Base-by-base conservation (phyloP, 2,329 filamentous ascomycete species). In the Chalaropsis ovoidea region DNA sequence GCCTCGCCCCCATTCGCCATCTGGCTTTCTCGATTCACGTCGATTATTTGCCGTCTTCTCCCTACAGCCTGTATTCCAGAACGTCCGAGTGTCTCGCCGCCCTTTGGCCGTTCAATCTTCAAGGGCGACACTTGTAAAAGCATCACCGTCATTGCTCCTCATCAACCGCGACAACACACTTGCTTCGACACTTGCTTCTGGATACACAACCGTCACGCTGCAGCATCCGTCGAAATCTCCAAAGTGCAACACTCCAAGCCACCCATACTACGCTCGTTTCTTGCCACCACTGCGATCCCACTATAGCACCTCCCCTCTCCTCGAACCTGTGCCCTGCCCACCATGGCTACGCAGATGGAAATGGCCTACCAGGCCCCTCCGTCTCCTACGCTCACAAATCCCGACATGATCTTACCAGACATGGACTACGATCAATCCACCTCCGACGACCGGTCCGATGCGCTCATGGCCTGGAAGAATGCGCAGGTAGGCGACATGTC, bases 371-470 rank as follows among this genome's bases (percentile, higher is more conserved):
- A 77, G 19, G 73, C 79, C 56, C 86, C 88, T 69, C 85, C 84
- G 13, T 95, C 90, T 67, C 92, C 92, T 60, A 95, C 92, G 1
- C 79, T 96, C 71, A 95, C 90, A 65, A 95, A 96, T 75, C 90
- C 91, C 63, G 92, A 95, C 74, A 92, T 96, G 90, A 95, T 96
- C 71, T 78, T 96, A 63, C 92, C 92, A 68, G 86, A 88, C 73
- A 85, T 86, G 72, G 83, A 85, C 69, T 81, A 80, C 74, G 73
- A 82, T 73, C 69, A 78, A 74, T 74, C 78, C 74, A 76, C 81
- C 72, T 78, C 80, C 73, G 76, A 82, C 73, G 72, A 78, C 71
- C 75, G 76, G 72, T 77, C 81, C 67, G 79, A 80, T 68, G 78
- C 81, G 71, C 71, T 82, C n/a, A 76, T 74, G 69, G 76, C 79